These are phyloP conservation scores for Ustulina deusta DNA, from an alignment of 2,329 filamentous ascomycete species.

Conservation along the genomic window DNA sequence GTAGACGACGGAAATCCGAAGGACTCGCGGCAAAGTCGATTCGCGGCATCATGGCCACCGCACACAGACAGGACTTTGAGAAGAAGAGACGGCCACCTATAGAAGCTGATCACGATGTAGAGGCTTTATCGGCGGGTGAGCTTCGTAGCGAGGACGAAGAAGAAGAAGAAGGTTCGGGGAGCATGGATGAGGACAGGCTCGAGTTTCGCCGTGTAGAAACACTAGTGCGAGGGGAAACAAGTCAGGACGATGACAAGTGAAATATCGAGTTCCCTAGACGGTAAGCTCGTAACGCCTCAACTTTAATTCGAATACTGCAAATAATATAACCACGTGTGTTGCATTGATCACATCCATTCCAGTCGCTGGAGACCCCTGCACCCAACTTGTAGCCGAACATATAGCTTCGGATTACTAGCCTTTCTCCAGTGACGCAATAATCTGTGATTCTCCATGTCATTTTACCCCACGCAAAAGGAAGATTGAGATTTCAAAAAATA, in stretches of 20 bases:
- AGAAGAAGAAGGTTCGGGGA: constrained; percentile 50
- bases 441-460: background rate
- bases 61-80: constrained; percentile 93
- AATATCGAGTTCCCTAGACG: constrained; percentile 1
- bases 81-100: constrained; percentile 72
- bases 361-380: background rate
- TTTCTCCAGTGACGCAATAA: background rate
- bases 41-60: constrained; percentile 78
- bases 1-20: constrained; percentile 43
- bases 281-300: background rate
- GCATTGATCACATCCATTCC: background rate
- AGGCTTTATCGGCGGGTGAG: constrained; percentile 52
- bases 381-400: background rate
- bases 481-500: background rate
- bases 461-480: background rate
- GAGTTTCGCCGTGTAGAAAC: constrained; percentile 42
- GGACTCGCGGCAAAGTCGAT: constrained; percentile 55
- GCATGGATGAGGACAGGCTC: constrained; percentile 46
- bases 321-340: background rate
- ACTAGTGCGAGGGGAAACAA: constrained; percentile 36
- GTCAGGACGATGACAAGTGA: constrained; percentile 29
- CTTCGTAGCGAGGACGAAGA: constrained; percentile 52
- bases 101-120: constrained; percentile 50
- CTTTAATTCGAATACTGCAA: background rate
- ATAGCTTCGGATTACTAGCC: background rate